Evolutionary conservation across 106 monocot genomes (phyloP).

Genomic region (Agapanthus africanus): DNA sequence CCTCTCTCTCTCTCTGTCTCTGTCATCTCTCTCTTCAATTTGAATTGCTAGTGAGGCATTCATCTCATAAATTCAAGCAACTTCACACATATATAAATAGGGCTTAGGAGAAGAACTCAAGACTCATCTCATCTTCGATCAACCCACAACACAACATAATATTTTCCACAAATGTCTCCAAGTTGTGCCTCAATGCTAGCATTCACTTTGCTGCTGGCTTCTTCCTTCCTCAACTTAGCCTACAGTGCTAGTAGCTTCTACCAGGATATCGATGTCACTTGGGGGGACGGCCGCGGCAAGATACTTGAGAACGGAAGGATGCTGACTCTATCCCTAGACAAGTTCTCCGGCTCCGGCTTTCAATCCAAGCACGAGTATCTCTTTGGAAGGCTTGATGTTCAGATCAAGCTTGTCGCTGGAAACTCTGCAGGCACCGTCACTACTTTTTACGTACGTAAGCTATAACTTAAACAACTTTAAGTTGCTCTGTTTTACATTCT

Average conservation of each 20-base stretch:
- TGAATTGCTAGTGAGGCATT: no score
- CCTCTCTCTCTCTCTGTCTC: no score
- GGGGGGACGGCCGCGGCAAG: no score
- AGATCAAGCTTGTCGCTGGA: slow-evolving; percentile 11
- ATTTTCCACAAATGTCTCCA: background rate
- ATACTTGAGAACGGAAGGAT: slow-evolving; percentile 3
- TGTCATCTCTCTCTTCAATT: no score
- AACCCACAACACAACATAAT: background rate
- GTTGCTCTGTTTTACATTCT: background rate
- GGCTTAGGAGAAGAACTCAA: no score
- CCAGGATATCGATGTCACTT: slow-evolving; percentile 2
- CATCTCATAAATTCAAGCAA: no score
- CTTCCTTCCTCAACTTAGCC: background rate
- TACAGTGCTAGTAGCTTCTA: background rate
- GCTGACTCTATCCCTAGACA: slow-evolving; percentile 7
- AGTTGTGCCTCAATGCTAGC: background rate
- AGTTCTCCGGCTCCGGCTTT: slow-evolving; percentile 6
- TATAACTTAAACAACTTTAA: background rate
- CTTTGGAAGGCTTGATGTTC: no score
- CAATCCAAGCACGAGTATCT: slow-evolving; percentile 9
- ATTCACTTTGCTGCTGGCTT: background rate
- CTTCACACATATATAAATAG: no score
- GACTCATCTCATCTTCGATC: background rate
- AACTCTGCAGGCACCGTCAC: no score
- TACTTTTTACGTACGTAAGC: slow-evolving; percentile 7